Evolutionary conservation across 1,139 yeast species (phyloP).

Genomic region (Candida frijolesensis): DNA sequence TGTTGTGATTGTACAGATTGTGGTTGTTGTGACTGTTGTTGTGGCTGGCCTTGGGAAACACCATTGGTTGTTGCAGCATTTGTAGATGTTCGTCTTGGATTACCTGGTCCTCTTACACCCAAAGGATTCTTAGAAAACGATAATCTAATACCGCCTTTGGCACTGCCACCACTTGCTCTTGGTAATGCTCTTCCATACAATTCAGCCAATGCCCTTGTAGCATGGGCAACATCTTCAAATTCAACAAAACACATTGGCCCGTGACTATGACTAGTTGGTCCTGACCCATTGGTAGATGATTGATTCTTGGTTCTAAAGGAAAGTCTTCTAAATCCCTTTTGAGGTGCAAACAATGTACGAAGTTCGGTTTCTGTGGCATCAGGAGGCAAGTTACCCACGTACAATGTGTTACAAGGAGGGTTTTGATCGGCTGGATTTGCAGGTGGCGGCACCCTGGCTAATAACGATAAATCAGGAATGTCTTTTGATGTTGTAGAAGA

Average conservation of each 20-base stretch:
- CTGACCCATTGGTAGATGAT: constrained; percentile 25
- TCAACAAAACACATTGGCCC: constrained; percentile 99
- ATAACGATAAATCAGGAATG: constrained; percentile 70
- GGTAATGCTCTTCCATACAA: constrained; percentile 85
- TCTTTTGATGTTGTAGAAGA: constrained; percentile 30
- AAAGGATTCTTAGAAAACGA: constrained; percentile 94
- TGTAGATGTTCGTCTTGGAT: constrained; percentile 45
- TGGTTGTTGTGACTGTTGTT: constrained; percentile 3
- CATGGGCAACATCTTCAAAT: constrained; percentile 92
- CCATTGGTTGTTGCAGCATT: constrained; percentile 29
- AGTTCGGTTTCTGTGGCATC: constrained; percentile 95
- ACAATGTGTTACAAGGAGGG: constrained; percentile 96
- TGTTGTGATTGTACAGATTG: background rate
- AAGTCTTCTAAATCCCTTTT: constrained; percentile 88
- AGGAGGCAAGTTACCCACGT: constrained; percentile 96
- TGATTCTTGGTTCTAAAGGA: constrained; percentile 79
- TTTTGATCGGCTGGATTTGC: constrained; percentile 99
- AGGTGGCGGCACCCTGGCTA: constrained; percentile 89
- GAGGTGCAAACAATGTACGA: constrained; percentile 82
- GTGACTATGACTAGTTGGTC: constrained; percentile 47
- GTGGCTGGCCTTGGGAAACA: background rate
- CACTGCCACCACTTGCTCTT: constrained; percentile 61
- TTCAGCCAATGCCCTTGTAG: constrained; percentile 91
- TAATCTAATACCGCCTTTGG: constrained; percentile 89
- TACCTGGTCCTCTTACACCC: constrained; percentile 83